Conservation (phyloP, 768 basidiomycete genomes). For the Boletus rex-veris region DNA sequence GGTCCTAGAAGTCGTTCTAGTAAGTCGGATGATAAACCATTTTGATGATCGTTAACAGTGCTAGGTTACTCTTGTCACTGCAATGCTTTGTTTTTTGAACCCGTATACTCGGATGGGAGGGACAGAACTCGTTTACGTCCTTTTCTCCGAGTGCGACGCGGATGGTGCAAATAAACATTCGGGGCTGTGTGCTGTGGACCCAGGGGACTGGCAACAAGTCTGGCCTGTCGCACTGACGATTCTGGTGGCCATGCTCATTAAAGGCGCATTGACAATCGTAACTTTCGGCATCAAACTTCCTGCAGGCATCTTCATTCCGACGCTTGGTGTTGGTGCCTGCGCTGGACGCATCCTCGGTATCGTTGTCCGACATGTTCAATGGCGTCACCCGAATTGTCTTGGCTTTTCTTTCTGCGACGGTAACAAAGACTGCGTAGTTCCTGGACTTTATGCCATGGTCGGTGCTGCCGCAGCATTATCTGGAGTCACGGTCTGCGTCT, state of each 20-base stretch:
- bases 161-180: conserved; percentile 53
- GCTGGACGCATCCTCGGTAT: conserved; percentile 87
- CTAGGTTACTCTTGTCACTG: conserved; percentile 77
- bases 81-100: conserved; percentile 78
- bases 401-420: conserved; percentile 68
- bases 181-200: conserved; percentile 70
- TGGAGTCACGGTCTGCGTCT: conserved; percentile 74
- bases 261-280: conserved; percentile 74
- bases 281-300: conserved; percentile 93
- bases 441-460: conserved; percentile 93
- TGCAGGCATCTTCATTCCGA: conserved; percentile 96
- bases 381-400: conserved; percentile 50
- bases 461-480: conserved; percentile 93
- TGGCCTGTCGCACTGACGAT: conserved; percentile 64
- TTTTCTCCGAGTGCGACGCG: conserved; percentile 81
- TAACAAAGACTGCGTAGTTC: conserved; percentile 73
- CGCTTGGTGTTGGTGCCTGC: conserved; percentile 91
- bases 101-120: conserved; percentile 92
- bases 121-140: conserved; percentile 89
- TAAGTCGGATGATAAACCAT: conserved; percentile 35
- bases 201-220: conserved; percentile 50
- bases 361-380: conserved; percentile 71
- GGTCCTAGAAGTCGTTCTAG: conserved; percentile 76
- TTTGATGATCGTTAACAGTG: conserved; percentile 9
- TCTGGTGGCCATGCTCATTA: conserved; percentile 75